Base-by-base conservation (phyloP, 176 grass and related monocot species). In the Calamus simplicifolius region DNA sequence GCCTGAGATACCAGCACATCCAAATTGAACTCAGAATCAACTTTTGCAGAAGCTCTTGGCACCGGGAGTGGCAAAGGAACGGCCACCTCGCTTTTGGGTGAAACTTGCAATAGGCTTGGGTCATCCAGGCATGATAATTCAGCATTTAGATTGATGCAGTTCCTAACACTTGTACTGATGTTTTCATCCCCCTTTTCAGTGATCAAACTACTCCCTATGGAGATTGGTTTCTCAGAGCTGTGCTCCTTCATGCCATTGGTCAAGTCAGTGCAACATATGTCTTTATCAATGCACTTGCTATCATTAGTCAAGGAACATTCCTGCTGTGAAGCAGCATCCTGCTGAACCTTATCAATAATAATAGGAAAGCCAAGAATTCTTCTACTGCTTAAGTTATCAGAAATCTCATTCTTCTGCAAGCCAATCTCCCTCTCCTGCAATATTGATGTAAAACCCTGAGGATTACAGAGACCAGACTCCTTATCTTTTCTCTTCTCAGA, bases 141-240 rank as follows among this genome's bases (percentile, higher is more conserved):
- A 69, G 84, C 80, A 81, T 93, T 93, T 38, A 93, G 54, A 84
- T 88, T 80, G n/a, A 93, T 84, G 49, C 77, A 28, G 5, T 68
- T 19, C 55, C 26, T 63, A 19, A 16, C 57, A 23, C 51, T 61
- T 14, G 30, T 3, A 62, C 26, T 54, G 64, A 29, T 54, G 13
- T 19, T 67, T 69, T 58, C 68, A 31, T 17, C 50, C 48, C 51
- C 49, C 29, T 25, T 73, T 62, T 16, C 54, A 4, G 49, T 15
- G n/a, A 18, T 28, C 6, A 17, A 52, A 29, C 10, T 16, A 29
- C 10, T 16, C 27, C 18, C 25, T 27, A 2, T 18, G 25, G 18
- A 14, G 17, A 16, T 26, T 52, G 26, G 49, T 16, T 27, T 65
- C 4, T 48, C 6, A 51, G 25, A 51, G 8, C 5, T 65, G 43